These are phyloP conservation scores for Neurospora sp. DNA, from an alignment of 495 filamentous ascomycete genomes.

Conservation along the genomic window DNA sequence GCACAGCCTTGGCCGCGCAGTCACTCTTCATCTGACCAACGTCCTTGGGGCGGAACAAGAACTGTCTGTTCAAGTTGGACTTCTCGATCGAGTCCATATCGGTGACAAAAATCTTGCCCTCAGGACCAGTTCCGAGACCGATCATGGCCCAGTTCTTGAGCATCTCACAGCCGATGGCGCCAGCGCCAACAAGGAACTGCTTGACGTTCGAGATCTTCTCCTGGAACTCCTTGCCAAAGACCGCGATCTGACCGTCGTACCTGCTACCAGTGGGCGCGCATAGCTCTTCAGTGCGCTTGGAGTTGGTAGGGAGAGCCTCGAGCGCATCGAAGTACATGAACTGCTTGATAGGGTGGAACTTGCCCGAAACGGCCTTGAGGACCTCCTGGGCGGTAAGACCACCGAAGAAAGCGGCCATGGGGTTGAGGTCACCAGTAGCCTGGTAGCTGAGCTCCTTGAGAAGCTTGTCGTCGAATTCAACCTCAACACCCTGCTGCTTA, in stretches of 20 bases:
- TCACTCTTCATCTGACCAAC: slow-evolving; percentile 97
- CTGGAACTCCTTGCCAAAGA: slow-evolving; percentile 89
- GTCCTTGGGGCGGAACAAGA: slow-evolving; percentile 88
- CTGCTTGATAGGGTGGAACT: slow-evolving; percentile 87
- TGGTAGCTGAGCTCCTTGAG: slow-evolving; percentile 92
- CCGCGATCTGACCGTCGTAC: slow-evolving; percentile 95
- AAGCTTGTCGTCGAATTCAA: slow-evolving; percentile 86
- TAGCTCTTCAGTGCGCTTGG: slow-evolving; percentile 67
- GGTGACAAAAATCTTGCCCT: slow-evolving; percentile 82
- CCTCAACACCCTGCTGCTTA: slow-evolving; percentile 53
- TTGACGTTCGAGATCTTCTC: slow-evolving; percentile 82
- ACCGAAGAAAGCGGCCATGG: slow-evolving; percentile 93
- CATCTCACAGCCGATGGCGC: slow-evolving; percentile 98
- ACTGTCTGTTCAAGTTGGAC: slow-evolving; percentile 97
- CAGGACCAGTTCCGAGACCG: slow-evolving; percentile 77
- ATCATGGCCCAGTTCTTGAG: slow-evolving; percentile 99
- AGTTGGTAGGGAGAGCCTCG: slow-evolving; percentile 75
- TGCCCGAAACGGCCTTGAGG: slow-evolving; percentile 93
- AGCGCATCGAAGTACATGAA: slow-evolving; percentile 97
- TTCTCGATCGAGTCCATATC: slow-evolving; percentile 99
- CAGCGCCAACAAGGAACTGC: slow-evolving; percentile 91
- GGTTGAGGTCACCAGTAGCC: slow-evolving; percentile 81
- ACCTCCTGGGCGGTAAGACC: slow-evolving; percentile 94
- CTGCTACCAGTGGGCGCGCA: slow-evolving; percentile 75
- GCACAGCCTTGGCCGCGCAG: slow-evolving; percentile 77